A percentile compares a stretch with the other conserved stretches of the same genome.
These are phyloP conservation scores for Aureobasidium uvarum DNA, from an alignment of 2,329 filamentous ascomycete genomes.

Conservation along the genomic window DNA sequence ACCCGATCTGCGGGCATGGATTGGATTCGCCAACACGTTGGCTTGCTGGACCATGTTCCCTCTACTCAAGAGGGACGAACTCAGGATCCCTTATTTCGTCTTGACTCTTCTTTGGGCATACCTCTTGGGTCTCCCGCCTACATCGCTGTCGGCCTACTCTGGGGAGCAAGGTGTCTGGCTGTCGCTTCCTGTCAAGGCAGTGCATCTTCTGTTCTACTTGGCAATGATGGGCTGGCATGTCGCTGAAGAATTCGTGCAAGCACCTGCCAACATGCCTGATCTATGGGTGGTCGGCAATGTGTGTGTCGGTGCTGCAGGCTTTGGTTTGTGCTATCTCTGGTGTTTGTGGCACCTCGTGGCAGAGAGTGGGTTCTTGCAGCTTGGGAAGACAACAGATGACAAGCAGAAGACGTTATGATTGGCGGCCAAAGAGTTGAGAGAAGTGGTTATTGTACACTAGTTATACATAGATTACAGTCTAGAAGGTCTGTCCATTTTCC, in stretches of 20 bases:
- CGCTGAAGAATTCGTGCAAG: slow-evolving; percentile 63
- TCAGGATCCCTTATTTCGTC: slow-evolving; percentile 80
- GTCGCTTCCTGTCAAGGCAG: slow-evolving; percentile 60
- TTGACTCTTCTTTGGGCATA: slow-evolving; percentile 88
- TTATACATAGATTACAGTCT: slow-evolving; percentile 15
- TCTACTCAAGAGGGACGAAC: slow-evolving; percentile 77
- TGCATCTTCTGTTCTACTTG: slow-evolving; percentile 75
- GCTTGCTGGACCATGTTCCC: slow-evolving; percentile 94
- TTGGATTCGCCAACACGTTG: slow-evolving; percentile 91
- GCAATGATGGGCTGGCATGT: slow-evolving; percentile 81
- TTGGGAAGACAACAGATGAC: slow-evolving; percentile 28
- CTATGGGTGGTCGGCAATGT: slow-evolving; percentile 93
- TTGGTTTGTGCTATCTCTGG: slow-evolving; percentile 87
- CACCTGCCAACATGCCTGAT: slow-evolving; percentile 79
- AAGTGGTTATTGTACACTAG: slow-evolving; percentile 25
- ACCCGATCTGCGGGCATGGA: slow-evolving; percentile 78
- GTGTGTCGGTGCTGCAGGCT: slow-evolving; percentile 78
- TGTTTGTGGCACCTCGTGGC: slow-evolving; percentile 68
- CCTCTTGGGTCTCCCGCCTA: slow-evolving; percentile 80
- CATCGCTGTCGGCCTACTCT: slow-evolving; percentile 67
- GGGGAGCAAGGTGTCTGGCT: slow-evolving; percentile 44
- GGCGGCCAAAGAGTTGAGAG: not conserved
- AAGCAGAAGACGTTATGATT: slow-evolving; percentile 38
- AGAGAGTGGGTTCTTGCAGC: slow-evolving; percentile 53
- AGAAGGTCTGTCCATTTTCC: not conserved